A percentile compares a stretch with the other conserved stretches of the same genome.
These are phyloP conservation scores for Auricularia heimuer DNA, from an alignment of 768 basidiomycete species.

Conservation along the genomic window DNA sequence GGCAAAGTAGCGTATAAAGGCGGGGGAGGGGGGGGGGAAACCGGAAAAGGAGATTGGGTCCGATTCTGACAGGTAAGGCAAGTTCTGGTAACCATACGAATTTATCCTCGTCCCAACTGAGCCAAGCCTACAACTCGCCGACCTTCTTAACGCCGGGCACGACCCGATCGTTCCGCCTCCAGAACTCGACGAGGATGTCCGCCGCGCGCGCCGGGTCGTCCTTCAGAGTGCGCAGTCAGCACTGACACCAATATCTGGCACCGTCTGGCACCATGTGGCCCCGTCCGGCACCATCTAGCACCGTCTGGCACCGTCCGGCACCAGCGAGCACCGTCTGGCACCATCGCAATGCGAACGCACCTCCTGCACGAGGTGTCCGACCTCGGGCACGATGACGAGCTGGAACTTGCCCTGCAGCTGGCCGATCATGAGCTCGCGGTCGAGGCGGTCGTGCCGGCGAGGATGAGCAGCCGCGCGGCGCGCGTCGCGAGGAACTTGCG, in stretches of 20 bases:
- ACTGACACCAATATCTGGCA: too few species aligned
- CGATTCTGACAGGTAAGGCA: too few species aligned
- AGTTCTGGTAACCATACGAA: too few species aligned
- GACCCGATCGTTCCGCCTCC: slow-evolving; percentile 76
- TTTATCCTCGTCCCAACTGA: too few species aligned
- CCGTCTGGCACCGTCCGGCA: too few species aligned
- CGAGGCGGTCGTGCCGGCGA: slow-evolving; percentile 93
- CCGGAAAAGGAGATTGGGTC: too few species aligned
- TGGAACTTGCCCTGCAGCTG: slow-evolving; percentile 98
- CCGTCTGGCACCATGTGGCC: too few species aligned
- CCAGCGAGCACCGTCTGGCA: too few species aligned
- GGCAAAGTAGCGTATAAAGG: too few species aligned
- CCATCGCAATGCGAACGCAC: slow-evolving; percentile 33
- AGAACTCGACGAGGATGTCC: slow-evolving; percentile 77
- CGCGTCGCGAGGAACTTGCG: slow-evolving; percentile 65
- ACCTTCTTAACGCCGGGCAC: slow-evolving; percentile 53
- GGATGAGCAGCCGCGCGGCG: slow-evolving; percentile 75
- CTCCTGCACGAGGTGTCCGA: slow-evolving; percentile 94
- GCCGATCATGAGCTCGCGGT: slow-evolving; percentile 89
- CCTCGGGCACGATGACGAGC: slow-evolving; percentile 73
- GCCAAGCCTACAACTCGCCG: slow-evolving; percentile 26
- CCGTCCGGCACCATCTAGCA: too few species aligned
- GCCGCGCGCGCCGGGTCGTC: slow-evolving; percentile 80
- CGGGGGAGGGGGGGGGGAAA: too few species aligned
- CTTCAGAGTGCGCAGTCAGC: too few species aligned